Conservation (phyloP, 1,139 yeast species). For the Yamadazyma sp. region DNA sequence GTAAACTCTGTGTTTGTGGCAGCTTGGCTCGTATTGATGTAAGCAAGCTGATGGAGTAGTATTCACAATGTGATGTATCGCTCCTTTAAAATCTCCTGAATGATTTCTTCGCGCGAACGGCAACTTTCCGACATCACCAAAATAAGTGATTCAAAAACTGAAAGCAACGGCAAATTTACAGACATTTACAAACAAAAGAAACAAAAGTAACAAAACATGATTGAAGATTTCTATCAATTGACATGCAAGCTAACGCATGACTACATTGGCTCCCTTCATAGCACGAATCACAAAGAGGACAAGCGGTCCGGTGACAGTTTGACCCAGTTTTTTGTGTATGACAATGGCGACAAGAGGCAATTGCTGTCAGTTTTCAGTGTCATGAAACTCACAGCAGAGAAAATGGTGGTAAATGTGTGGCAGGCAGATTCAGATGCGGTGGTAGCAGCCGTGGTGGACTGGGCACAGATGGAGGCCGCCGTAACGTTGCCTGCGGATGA, state of each 20-base stretch:
- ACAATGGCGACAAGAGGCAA: constrained; percentile 7
- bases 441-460: constrained; percentile 16
- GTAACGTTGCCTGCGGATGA: constrained; percentile 28
- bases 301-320: constrained; percentile 11
- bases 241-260: constrained; percentile 26
- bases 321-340: constrained; percentile 19
- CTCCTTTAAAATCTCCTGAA: background rate
- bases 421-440: constrained; percentile 6
- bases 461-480: constrained; percentile 10
- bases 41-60: too few species aligned
- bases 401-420: constrained; percentile 24
- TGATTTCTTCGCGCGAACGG: background rate
- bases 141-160: background rate
- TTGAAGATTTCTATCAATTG: constrained; percentile 25
- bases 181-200: too few species aligned
- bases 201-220: constrained; percentile 10
- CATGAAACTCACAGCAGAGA: constrained; percentile 18
- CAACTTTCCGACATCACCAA: background rate
- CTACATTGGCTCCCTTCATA: constrained; percentile 21
- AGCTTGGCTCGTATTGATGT: background rate
- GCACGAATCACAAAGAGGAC: constrained; percentile 8
- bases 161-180: background rate
- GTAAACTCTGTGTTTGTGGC: too few species aligned
- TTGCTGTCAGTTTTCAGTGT: constrained; percentile 13
- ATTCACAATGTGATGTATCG: background rate